Percentiles rank a stretch among this genome's conserved stretches.
These are phyloP conservation scores for Fusarium napiforme DNA, from an alignment of 2,329 filamentous ascomycete genomes.

Conservation along the genomic window DNA sequence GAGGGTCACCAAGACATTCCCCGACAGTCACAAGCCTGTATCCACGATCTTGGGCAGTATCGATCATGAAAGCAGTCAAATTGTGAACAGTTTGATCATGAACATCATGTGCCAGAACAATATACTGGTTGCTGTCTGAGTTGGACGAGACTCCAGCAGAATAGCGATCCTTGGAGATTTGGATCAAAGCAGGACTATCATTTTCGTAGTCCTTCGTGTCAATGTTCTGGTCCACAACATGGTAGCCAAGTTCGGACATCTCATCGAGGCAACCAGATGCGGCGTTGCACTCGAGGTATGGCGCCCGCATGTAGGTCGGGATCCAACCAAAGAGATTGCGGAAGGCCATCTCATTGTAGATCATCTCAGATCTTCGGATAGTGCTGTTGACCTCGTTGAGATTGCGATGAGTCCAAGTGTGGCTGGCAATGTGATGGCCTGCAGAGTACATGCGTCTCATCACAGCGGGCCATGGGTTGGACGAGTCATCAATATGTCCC, in stretches of 20 bases:
- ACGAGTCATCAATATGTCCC: slow-evolving; percentile 53
- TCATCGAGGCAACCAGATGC: slow-evolving; percentile 53
- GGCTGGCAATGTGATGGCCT: slow-evolving; percentile 60
- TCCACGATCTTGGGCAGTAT: slow-evolving; percentile 53
- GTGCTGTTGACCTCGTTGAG: slow-evolving; percentile 51
- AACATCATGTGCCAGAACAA: slow-evolving; percentile 65
- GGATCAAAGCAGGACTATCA: slow-evolving; percentile 60
- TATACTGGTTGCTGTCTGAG: slow-evolving; percentile 51
- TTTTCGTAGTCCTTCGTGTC: slow-evolving; percentile 72
- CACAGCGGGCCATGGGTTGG: slow-evolving; percentile 50
- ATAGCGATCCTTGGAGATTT: slow-evolving; percentile 55
- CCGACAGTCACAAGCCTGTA: slow-evolving; percentile 64
- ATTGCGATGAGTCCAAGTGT: slow-evolving; percentile 60
- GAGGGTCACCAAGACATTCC: slow-evolving; percentile 65
- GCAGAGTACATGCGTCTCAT: slow-evolving; percentile 54
- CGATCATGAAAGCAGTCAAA: slow-evolving; percentile 57
- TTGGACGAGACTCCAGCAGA: slow-evolving; percentile 50
- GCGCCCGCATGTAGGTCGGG: slow-evolving; percentile 58
- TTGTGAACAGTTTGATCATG: slow-evolving; percentile 59
- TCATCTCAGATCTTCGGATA: slow-evolving; percentile 53
- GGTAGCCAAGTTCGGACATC: slow-evolving; percentile 60
- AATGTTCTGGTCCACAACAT: slow-evolving; percentile 66
- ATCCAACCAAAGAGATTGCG: slow-evolving; percentile 55
- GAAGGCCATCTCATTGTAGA: slow-evolving; percentile 58
- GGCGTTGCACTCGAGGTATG: slow-evolving; percentile 56